These are phyloP conservation scores for Citrus sp. DNA, from an alignment of 345 rosid genomes.

Conservation along the genomic window DNA sequence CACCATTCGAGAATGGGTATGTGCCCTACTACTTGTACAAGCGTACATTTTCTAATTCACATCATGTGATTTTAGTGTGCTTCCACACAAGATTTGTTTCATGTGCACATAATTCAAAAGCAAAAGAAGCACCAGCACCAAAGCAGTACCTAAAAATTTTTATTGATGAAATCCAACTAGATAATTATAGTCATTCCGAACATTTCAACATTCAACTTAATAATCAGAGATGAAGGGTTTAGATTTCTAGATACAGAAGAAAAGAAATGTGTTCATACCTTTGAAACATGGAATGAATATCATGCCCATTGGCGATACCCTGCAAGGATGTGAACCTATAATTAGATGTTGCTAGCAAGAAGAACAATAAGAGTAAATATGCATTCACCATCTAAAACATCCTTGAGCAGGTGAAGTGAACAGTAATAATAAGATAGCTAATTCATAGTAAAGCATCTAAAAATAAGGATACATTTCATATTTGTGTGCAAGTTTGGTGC, in stretches of 20 bases:
- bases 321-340: slow-evolving; percentile 29
- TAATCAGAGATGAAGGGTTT: not conserved
- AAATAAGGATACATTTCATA: not conserved
- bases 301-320: slow-evolving; percentile 98
- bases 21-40: too few species aligned
- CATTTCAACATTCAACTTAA: not conserved
- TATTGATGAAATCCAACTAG: not conserved
- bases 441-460: too few species aligned
- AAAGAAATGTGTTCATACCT: slow-evolving; percentile 43
- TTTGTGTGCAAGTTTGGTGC: not conserved
- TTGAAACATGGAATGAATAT: slow-evolving; percentile 93
- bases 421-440: not conserved
- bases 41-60: not conserved
- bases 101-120: not conserved
- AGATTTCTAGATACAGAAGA: not conserved
- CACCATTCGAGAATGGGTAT: not conserved
- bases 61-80: not conserved
- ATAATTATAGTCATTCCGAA: not conserved
- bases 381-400: not conserved
- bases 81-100: not conserved
- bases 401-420: not conserved
- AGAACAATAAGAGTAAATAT: not conserved
- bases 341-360: slow-evolving; percentile 2
- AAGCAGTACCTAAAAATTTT: not conserved
- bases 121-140: not conserved